Conservation (phyloP, 305 asterid genomes). For the Solanum hybrid region DNA sequence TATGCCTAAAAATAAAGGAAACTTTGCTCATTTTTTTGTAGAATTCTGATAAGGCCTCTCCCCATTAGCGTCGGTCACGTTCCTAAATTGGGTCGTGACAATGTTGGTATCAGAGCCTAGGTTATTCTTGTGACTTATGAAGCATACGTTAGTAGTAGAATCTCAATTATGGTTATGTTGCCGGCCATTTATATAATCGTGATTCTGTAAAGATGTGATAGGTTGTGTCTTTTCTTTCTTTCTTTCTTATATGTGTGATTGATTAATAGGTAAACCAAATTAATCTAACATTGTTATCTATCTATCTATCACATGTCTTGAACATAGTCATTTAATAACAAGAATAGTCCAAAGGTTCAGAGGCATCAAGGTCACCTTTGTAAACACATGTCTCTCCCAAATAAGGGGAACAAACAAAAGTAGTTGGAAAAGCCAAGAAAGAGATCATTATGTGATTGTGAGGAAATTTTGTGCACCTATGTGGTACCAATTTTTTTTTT, state of each 20-base stretch:
- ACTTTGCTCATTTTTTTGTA: too few relatives aligned
- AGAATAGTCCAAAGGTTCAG: background rate
- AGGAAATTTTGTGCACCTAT: background rate
- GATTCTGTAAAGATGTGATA: background rate
- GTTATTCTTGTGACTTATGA: background rate
- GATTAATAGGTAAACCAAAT: background rate
- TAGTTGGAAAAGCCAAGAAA: background rate
- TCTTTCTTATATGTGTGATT: background rate
- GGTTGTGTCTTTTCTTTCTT: background rate
- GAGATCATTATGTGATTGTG: background rate
- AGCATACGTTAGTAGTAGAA: background rate
- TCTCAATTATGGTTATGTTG: too few relatives aligned
- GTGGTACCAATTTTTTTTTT: background rate
- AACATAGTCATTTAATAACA: background rate
- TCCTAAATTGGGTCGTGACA: background rate
- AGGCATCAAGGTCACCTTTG: background rate
- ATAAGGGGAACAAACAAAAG: background rate
- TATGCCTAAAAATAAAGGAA: background rate
- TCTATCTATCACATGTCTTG: background rate
- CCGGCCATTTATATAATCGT: background rate
- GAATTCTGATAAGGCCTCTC: background rate
- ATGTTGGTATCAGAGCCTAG: background rate
- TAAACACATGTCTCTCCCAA: too few relatives aligned
- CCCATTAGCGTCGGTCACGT: background rate
- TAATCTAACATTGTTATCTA: too few relatives aligned